Base-by-base conservation (phyloP, 129 eudicot species). In the Flaveria ramosissima region DNA sequence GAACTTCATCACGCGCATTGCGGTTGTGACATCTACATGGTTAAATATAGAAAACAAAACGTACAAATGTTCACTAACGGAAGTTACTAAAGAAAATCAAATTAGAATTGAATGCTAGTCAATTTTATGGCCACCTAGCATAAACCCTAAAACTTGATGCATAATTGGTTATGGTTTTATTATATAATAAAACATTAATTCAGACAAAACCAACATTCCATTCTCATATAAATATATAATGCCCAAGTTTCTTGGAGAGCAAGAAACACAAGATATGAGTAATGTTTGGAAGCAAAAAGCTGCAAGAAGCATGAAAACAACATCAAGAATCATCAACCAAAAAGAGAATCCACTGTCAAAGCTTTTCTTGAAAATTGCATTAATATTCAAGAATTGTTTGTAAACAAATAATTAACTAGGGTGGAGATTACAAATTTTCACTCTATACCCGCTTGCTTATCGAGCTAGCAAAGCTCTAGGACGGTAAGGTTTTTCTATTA, bases 391-490 rank as follows among this genome's bases (percentile, higher is more conserved):
- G 67, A 60, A 23, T 4, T 24, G 17, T 12, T 24, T 60, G 67
- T 60, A 23, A 60, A 24, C 7, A 60, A 60, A 24, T 12, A 23
- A 10, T 42, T 26, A 60, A 10, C 67, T 26, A 60, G 17, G 39
- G 41, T 60, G 41, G 41, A 60, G 41, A 11, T 60, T 60, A 24
- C 26, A 60, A 16, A 24, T 60, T 60, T 60, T 60, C 42, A 60
- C 67, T 60, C n/a, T 60, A 60, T 60, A 60, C 67, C 67, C 67
- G 17, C 26, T 60, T 24, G 41, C n/a, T 60, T 60, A 12, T 60
- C 39, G 17, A 60, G 67, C 17, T 60, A 24, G 64, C 39, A 16
- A 24, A 27, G 67, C 41, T 60, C 67, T 60, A 9, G 41, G 17
- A 60, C 41, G 63, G 63, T 57, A 7, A 7, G 5, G 12, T 4